phyloP scores from a whole-genome alignment of 768 basidiomycete genomes.

The Psilocybe tampanensis region DNA sequence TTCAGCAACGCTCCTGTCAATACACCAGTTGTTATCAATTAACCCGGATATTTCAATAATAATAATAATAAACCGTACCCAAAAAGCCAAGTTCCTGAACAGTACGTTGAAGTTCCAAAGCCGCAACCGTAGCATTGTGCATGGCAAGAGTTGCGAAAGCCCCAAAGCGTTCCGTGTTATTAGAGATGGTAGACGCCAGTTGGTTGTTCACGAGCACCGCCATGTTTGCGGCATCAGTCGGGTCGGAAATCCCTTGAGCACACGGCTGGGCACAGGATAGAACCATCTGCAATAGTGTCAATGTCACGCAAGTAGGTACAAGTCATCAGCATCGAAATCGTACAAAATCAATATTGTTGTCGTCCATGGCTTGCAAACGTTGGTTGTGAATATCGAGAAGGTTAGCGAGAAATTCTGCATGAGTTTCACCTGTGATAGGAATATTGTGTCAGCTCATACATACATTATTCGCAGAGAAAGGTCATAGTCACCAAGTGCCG shows the following conservation, averaged over 20 bases:
- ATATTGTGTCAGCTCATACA: too few relatives aligned
- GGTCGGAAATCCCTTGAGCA: constrained; percentile 40
- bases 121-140: constrained; percentile 46
- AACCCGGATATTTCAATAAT: background rate
- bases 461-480: background rate
- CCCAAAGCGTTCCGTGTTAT: constrained; percentile 42
- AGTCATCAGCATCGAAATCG: background rate
- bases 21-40: background rate
- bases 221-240: constrained; percentile 30
- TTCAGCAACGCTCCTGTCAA: constrained; percentile 39
- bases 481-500: background rate
- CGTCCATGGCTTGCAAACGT: constrained; percentile 37
- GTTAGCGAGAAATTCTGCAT: constrained; percentile 31
- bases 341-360: constrained; percentile 40
- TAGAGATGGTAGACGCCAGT: constrained; percentile 37
- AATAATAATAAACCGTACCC: constrained; percentile 25
- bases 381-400: constrained; percentile 42
- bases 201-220: constrained; percentile 38
- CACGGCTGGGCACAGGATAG: constrained; percentile 40
- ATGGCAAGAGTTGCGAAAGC: constrained; percentile 45
- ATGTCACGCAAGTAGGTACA: background rate
- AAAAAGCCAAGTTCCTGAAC: constrained; percentile 42
- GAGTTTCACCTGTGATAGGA: constrained; percentile 30
- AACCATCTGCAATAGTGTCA: constrained; percentile 36
- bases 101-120: constrained; percentile 38